Conservation (phyloP, 2,329 filamentous ascomycete species). For the Cladosporium sp. region DNA sequence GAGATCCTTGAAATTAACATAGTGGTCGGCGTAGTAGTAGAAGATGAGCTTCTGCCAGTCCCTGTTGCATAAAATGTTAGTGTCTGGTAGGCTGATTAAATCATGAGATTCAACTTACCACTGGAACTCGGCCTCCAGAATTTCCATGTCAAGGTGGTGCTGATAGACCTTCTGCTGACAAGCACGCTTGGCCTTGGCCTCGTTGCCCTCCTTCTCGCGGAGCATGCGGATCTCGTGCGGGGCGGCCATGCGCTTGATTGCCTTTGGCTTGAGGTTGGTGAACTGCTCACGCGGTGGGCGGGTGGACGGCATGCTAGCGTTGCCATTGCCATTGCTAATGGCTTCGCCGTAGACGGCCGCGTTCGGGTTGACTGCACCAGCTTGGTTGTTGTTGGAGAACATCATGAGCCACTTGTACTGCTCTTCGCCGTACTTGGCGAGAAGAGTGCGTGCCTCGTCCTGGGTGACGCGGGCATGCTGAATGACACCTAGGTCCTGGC, state of each 20-base stretch:
- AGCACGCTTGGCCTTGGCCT: slow-evolving; percentile 94
- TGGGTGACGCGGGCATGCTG: slow-evolving; percentile 83
- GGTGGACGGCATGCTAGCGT: slow-evolving; percentile 19
- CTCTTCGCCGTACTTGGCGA: slow-evolving; percentile 88
- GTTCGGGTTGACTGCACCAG: slow-evolving; percentile 30
- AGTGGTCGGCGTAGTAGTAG: slow-evolving; percentile 96
- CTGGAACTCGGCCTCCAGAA: slow-evolving; percentile 96
- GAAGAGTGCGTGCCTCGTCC: slow-evolving; percentile 80
- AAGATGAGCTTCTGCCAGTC: slow-evolving; percentile 99
- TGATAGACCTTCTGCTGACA: slow-evolving; percentile 97
- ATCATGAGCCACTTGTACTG: slow-evolving; percentile 99
- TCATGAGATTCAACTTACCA: slow-evolving; percentile 85
- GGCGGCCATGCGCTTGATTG: slow-evolving; percentile 93
- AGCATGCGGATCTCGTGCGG: slow-evolving; percentile 84
- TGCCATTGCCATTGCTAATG: slow-evolving; percentile 9
- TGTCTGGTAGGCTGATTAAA: background rate
- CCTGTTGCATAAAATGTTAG: too few relatives aligned
- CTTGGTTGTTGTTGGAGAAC: slow-evolving; percentile 59
- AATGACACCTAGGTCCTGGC: slow-evolving; percentile 91
- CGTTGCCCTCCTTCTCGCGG: slow-evolving; percentile 93
- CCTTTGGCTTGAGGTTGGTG: slow-evolving; percentile 81
- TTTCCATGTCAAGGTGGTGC: slow-evolving; percentile 95
- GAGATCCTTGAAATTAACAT: slow-evolving; percentile 98
- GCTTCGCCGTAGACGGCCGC: slow-evolving; percentile 29
- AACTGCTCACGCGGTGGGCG: slow-evolving; percentile 28